Evolutionary conservation across 1,284 basidiomycete genomes (phyloP).

Genomic region (Apiotrichum siamense): DNA sequence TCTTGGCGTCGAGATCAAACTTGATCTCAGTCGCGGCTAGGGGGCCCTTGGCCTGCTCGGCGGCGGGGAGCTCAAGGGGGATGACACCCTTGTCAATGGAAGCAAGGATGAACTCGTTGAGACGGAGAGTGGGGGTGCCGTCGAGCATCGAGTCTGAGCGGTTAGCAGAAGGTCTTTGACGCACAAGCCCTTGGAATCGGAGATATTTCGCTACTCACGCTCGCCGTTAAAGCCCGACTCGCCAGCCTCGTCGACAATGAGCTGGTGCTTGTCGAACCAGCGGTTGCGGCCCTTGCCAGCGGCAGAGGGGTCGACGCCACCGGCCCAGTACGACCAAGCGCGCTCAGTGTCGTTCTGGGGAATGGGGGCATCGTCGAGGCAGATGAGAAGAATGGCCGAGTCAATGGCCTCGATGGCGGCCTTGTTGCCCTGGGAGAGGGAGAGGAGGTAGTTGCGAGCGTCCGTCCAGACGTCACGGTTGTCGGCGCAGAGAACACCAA

Average conservation of each 20-base stretch:
- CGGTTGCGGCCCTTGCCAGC: conserved; percentile 65
- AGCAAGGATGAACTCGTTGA: conserved; percentile 91
- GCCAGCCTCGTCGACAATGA: conserved; percentile 87
- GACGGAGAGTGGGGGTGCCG: conserved; percentile 86
- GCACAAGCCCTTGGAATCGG: neutral
- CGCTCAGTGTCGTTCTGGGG: conserved; percentile 57
- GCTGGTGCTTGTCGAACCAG: conserved; percentile 96
- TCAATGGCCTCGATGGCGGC: conserved; percentile 72
- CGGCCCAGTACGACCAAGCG: conserved; percentile 82
- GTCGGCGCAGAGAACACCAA: conserved; percentile 81
- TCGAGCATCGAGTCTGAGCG: conserved; percentile 54
- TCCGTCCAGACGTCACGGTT: conserved; percentile 89
- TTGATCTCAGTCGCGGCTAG: conserved; percentile 59
- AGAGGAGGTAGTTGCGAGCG: conserved; percentile 63
- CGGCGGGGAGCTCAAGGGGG: conserved; percentile 54
- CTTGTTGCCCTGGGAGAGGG: conserved; percentile 62
- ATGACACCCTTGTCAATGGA: conserved; percentile 72
- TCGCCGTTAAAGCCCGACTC: conserved; percentile 77
- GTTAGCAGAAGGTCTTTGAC: neutral
- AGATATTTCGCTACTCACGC: conserved; percentile 32
- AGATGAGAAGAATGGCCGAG: conserved; percentile 79
- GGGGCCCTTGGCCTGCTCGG: conserved; percentile 46
- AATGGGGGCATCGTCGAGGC: conserved; percentile 59
- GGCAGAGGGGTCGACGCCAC: conserved; percentile 52
- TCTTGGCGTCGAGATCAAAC: conserved; percentile 62